Conservation (phyloP, 75 land plant species). For the Selaginella tamariscina region DNA sequence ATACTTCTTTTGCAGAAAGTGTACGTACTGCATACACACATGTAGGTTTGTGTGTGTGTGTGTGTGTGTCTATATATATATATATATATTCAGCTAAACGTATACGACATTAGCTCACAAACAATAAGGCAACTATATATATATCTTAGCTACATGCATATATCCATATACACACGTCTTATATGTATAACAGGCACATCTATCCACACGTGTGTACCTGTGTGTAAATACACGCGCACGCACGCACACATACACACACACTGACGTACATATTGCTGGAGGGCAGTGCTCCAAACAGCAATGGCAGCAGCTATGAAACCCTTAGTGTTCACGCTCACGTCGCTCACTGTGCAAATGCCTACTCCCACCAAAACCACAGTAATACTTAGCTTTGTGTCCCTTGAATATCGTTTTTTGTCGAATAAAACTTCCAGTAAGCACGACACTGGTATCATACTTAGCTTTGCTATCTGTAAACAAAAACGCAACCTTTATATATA, state of each 20-base stretch:
- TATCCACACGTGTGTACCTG: too few species aligned
- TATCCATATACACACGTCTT: too few species aligned
- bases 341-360: conserved; percentile 83
- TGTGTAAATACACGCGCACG: too few species aligned
- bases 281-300: conserved; percentile 86
- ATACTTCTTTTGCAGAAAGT: conserved; percentile 61
- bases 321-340: conserved; percentile 83
- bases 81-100: too few species aligned
- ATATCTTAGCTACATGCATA: too few species aligned
- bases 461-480: conserved; percentile 78
- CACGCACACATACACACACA: too few species aligned
- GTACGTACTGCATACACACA: conserved; percentile 90
- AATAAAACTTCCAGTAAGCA: conserved; percentile 77
- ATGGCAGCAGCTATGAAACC: conserved; percentile 81
- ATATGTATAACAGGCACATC: too few species aligned
- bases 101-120: too few species aligned
- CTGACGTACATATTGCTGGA: conserved; percentile 88
- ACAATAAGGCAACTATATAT: too few species aligned
- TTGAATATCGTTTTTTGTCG: conserved; percentile 78
- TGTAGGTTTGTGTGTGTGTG: too few species aligned
- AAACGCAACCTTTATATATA: too few species aligned
- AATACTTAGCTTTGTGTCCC: conserved; percentile 81
- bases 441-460: conserved; percentile 93
- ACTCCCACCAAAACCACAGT: conserved; percentile 74
- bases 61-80: too few species aligned